Evolutionary conservation across 306 rosid genomes (phyloP).

Genomic region (Hylodesmum podocarpum): DNA sequence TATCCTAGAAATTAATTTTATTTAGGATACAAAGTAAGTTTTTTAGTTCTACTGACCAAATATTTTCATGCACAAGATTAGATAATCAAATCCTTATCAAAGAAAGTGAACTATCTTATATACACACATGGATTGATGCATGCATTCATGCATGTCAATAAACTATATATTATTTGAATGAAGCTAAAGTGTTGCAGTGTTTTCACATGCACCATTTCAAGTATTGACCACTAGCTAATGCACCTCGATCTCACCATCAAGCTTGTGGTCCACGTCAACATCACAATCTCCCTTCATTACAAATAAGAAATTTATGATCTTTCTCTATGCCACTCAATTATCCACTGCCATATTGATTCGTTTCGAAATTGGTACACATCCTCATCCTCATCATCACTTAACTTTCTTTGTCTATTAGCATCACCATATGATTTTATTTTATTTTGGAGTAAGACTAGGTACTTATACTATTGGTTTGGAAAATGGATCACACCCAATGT

Average conservation of each 20-base stretch:
- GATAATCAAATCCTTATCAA: too few relatives aligned
- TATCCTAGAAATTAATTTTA: too few relatives aligned
- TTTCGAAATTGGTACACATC: slow-evolving; percentile 39
- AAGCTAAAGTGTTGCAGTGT: slow-evolving; percentile 16
- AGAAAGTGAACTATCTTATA: too few relatives aligned
- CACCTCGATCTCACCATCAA: slow-evolving; percentile 26
- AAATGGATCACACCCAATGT: neutral
- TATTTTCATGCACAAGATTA: too few relatives aligned
- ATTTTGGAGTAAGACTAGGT: neutral
- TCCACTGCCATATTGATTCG: slow-evolving; percentile 46
- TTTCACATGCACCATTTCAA: slow-evolving; percentile 27
- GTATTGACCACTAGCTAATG: slow-evolving; percentile 12
- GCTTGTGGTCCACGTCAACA: slow-evolving; percentile 46
- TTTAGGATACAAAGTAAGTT: too few relatives aligned
- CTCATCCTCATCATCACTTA: slow-evolving; percentile 35
- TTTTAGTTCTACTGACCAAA: too few relatives aligned
- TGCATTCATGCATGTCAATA: neutral
- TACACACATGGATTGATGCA: neutral
- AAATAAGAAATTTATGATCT: slow-evolving; percentile 27
- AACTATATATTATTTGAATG: neutral
- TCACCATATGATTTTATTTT: neutral
- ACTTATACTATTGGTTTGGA: neutral
- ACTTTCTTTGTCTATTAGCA: neutral
- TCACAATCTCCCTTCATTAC: slow-evolving; percentile 26
- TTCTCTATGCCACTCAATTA: slow-evolving; percentile 47